Evolutionary conservation across 306 rosid species (phyloP).

Genomic region (Vigna reflexopilosa): DNA sequence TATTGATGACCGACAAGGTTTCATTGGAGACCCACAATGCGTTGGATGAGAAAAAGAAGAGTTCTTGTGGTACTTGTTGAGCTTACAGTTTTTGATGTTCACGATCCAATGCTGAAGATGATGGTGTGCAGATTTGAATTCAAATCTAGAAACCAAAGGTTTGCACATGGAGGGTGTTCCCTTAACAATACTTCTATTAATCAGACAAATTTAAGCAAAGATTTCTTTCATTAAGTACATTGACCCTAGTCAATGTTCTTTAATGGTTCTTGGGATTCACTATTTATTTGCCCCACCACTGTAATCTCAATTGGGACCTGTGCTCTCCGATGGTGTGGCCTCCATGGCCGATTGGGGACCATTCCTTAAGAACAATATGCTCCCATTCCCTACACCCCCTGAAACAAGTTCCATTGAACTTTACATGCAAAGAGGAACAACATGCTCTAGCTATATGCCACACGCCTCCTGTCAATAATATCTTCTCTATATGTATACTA

Average conservation of each 20-base stretch:
- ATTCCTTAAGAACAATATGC: not conserved
- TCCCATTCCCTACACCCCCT: not conserved
- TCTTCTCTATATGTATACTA: no score
- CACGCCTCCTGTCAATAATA: no score
- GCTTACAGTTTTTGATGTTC: slow-evolving; percentile 25
- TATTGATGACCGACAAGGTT: not conserved
- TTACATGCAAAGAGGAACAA: not conserved
- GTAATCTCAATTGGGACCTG: slow-evolving; percentile 40
- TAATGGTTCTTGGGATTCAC: slow-evolving; percentile 20
- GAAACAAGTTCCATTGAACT: not conserved
- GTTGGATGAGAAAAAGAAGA: not conserved
- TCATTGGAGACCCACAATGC: not conserved
- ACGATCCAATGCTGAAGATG: slow-evolving; percentile 31
- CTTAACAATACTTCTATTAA: slow-evolving; percentile 23
- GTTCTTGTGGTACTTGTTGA: not conserved
- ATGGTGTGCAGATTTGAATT: slow-evolving; percentile 42
- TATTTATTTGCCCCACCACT: slow-evolving; percentile 40
- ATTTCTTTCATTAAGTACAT: slow-evolving; percentile 28
- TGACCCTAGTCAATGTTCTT: slow-evolving; percentile 8
- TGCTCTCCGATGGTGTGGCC: slow-evolving; percentile 13
- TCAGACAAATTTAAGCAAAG: slow-evolving; percentile 12
- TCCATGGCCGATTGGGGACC: slow-evolving; percentile 35
- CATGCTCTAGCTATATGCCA: not conserved
- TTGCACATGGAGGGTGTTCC: slow-evolving; percentile 52
- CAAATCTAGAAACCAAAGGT: slow-evolving; percentile 42